Evolutionary conservation across 2,329 filamentous ascomycete genomes (phyloP).

Genomic region (Fusarium fujikuroi): DNA sequence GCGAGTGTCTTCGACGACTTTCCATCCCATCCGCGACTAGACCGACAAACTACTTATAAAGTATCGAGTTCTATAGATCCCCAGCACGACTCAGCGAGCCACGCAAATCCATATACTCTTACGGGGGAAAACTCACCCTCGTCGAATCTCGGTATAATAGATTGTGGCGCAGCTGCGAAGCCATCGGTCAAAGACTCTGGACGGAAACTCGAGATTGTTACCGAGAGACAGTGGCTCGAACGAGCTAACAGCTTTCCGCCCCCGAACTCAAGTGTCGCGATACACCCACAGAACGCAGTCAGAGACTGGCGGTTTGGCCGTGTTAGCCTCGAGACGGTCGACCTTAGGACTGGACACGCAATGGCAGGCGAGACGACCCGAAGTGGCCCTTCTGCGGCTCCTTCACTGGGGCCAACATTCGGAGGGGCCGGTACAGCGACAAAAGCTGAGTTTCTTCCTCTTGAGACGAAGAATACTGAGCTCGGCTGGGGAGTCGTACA

Average conservation of each 20-base stretch:
- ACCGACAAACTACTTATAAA: slow-evolving; percentile 34
- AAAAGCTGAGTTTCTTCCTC: slow-evolving; percentile 80
- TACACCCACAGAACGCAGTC: slow-evolving; percentile 60
- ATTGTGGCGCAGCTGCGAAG: slow-evolving; percentile 59
- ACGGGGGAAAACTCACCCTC: slow-evolving; percentile 15
- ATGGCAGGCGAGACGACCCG: slow-evolving; percentile 54
- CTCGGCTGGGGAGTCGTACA: slow-evolving; percentile 94
- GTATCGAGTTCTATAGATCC: slow-evolving; percentile 9
- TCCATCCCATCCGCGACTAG: slow-evolving; percentile 58
- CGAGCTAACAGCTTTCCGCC: slow-evolving; percentile 55
- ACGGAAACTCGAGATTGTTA: slow-evolving; percentile 52
- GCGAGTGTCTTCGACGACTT: slow-evolving; percentile 66
- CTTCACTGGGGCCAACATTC: slow-evolving; percentile 64
- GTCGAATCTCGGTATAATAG: slow-evolving; percentile 54
- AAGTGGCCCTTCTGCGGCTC: slow-evolving; percentile 61
- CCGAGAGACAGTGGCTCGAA: slow-evolving; percentile 55
- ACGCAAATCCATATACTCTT: background rate
- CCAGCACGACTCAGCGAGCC: background rate
- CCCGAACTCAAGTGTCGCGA: slow-evolving; percentile 56
- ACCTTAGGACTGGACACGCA: slow-evolving; percentile 60
- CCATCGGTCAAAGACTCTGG: slow-evolving; percentile 42
- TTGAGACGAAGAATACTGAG: slow-evolving; percentile 78
- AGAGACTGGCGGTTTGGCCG: slow-evolving; percentile 84
- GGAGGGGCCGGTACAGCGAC: slow-evolving; percentile 77
- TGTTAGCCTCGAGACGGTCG: slow-evolving; percentile 84